These are phyloP conservation scores for Discostella stelligera DNA, from an alignment of 352 stramenopile genomes.

Conservation along the genomic window DNA sequence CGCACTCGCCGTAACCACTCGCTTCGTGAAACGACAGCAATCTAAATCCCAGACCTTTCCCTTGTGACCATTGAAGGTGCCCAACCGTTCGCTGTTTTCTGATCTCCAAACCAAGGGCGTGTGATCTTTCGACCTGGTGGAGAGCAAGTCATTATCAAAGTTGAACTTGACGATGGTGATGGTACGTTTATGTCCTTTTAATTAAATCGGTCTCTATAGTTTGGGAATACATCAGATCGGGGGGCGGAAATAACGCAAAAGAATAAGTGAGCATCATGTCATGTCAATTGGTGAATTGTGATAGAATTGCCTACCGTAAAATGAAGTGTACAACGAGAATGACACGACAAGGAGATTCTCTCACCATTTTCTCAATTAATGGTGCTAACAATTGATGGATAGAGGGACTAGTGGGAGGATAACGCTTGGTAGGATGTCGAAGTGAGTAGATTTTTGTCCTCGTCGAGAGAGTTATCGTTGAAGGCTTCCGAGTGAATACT, in stretches of 20 bases:
- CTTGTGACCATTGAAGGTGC: constrained; percentile 96
- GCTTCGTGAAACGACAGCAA: constrained; percentile 82
- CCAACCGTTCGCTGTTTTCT: constrained; percentile 91
- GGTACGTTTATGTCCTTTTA: constrained; percentile 98
- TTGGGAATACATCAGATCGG: no score
- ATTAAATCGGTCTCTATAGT: constrained; percentile 91
- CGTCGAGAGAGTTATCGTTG: constrained; percentile 17
- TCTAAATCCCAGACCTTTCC: constrained; percentile 95
- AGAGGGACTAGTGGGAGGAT: background rate
- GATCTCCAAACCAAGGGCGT: constrained; percentile 95
- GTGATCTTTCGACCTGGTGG: constrained; percentile 95
- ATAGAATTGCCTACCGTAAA: no score
- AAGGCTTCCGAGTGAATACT: constrained; percentile 16
- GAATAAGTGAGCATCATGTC: no score
- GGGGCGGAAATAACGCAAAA: background rate
- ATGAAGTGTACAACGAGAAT: no score
- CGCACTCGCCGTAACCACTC: constrained; percentile 93
- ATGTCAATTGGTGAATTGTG: no score
- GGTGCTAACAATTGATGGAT: background rate
- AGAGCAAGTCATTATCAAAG: constrained; percentile 96
- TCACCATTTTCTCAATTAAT: no score
- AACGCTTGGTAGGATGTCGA: constrained; percentile 8
- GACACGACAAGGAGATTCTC: no score
- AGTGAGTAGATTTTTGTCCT: constrained; percentile 29
- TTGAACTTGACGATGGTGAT: constrained; percentile 99